These are phyloP conservation scores for Geranium rotundifolium DNA, from an alignment of 345 rosid species.

Conservation along the genomic window DNA sequence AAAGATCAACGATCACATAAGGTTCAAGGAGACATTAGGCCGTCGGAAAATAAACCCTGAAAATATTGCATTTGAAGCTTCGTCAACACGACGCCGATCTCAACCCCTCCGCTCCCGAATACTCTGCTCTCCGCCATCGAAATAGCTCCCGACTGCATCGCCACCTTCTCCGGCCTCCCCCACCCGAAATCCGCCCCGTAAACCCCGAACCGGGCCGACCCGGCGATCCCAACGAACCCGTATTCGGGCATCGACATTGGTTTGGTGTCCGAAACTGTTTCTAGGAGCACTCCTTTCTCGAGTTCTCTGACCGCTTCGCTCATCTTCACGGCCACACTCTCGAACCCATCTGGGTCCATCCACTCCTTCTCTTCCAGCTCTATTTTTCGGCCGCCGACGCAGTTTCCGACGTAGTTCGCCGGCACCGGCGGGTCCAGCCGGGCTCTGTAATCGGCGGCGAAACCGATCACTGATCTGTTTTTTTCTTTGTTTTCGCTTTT, in stretches of 20 bases:
- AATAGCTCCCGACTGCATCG: too few species aligned
- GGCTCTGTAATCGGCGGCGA: conserved; percentile 22
- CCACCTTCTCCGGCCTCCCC: too few species aligned
- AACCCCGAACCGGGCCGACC: conserved; percentile 10
- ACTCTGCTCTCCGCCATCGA: too few species aligned
- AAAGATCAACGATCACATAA: too few species aligned
- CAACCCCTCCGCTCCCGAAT: too few species aligned
- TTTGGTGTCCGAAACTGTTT: conserved; percentile 1
- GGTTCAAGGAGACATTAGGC: too few species aligned
- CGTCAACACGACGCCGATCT: too few species aligned
- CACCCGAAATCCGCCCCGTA: too few species aligned
- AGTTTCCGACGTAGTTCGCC: conserved; percentile 30
- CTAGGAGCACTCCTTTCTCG: not conserved
- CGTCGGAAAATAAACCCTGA: too few species aligned
- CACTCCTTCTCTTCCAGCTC: conserved; percentile 5
- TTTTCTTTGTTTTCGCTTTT: not conserved
- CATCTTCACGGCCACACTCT: conserved; percentile 1
- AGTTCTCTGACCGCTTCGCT: conserved; percentile 10
- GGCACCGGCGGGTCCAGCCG: conserved; percentile 32
- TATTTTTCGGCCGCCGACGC: conserved; percentile 8
- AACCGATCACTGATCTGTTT: conserved; percentile 4
- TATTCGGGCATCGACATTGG: not conserved
- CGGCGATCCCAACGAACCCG: not conserved
- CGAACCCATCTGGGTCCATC: conserved; percentile 3
- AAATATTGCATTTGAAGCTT: too few species aligned